Conservation (phyloP, 331 rosid genomes). For the Dryas integrifolia region DNA sequence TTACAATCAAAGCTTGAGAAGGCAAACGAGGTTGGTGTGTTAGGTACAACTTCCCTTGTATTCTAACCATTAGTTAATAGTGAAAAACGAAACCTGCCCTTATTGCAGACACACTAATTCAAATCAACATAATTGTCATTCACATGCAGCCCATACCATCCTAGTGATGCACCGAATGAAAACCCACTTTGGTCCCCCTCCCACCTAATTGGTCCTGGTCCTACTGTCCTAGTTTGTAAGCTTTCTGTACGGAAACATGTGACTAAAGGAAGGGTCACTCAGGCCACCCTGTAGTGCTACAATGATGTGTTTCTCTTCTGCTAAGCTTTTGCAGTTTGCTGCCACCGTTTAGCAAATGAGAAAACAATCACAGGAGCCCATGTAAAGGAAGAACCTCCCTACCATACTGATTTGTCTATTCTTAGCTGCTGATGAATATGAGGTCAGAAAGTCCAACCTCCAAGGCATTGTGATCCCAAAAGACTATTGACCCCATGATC, state of each 20-base stretch:
- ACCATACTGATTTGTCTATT: neutral
- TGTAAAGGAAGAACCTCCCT: neutral
- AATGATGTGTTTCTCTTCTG: neutral
- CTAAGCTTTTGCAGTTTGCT: neutral
- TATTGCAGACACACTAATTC: neutral
- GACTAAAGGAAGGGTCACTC: neutral
- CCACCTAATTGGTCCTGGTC: neutral
- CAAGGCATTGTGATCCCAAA: slow-evolving; percentile 9
- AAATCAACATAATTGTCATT: slow-evolving; percentile 1
- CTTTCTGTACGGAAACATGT: slow-evolving; percentile 5
- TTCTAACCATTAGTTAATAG: neutral
- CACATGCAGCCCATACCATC: neutral
- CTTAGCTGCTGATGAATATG: neutral
- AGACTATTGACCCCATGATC: neutral
- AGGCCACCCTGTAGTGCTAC: neutral
- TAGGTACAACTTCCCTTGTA: slow-evolving; percentile 17
- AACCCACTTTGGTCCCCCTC: neutral
- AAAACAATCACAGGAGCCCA: too few species aligned
- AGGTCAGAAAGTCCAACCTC: slow-evolving; percentile 4
- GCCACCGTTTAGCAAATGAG: too few species aligned
- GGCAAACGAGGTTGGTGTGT: neutral
- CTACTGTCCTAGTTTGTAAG: neutral
- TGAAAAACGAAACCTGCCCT: neutral
- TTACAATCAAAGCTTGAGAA: neutral
- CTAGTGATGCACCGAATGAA: neutral